Percentiles rank a stretch among this genome's conserved stretches.
Conservation (phyloP, 179 eudicot species). For the Beta lomatogona region DNA sequence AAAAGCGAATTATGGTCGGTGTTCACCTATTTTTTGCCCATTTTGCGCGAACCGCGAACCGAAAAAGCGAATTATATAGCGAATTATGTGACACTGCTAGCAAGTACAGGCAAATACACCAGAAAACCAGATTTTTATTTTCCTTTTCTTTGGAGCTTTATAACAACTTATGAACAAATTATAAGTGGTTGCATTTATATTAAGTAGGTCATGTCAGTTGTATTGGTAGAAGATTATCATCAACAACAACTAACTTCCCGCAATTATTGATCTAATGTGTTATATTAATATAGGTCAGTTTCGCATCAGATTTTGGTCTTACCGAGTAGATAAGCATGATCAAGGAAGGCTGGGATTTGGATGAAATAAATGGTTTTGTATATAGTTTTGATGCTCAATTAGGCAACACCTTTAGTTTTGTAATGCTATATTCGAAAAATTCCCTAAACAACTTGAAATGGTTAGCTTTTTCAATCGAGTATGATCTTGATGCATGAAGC, state of each 20-base stretch:
- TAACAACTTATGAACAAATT: background rate
- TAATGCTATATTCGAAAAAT: too few species aligned
- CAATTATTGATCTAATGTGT: background rate
- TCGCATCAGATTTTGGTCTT: slow-evolving; percentile 10
- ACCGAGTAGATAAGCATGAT: background rate
- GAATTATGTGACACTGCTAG: too few species aligned
- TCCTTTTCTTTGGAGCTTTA: background rate
- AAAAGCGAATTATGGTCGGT: too few species aligned
- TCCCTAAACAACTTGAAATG: too few species aligned
- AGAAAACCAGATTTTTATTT: background rate
- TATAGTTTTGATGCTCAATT: too few species aligned
- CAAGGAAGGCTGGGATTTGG: background rate
- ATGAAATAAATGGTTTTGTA: too few species aligned
- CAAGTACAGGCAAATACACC: slow-evolving; percentile 15
- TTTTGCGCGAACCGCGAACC: too few species aligned
- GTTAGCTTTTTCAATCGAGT: too few species aligned
- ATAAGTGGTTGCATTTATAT: slow-evolving; percentile 12
- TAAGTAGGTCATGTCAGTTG: background rate
- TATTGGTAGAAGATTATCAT: slow-evolving; percentile 7
- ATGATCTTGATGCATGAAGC: too few species aligned
- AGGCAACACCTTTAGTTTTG: too few species aligned
- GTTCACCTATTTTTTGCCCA: too few species aligned
- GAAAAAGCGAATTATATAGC: too few species aligned
- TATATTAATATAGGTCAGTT: background rate
- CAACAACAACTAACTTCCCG: slow-evolving; percentile 1